Evolutionary conservation across 2,329 filamentous ascomycete species (phyloP), one percentile per base, ranked within the genome.

Genomic region (Emericellopsis cladophorae): DNA sequence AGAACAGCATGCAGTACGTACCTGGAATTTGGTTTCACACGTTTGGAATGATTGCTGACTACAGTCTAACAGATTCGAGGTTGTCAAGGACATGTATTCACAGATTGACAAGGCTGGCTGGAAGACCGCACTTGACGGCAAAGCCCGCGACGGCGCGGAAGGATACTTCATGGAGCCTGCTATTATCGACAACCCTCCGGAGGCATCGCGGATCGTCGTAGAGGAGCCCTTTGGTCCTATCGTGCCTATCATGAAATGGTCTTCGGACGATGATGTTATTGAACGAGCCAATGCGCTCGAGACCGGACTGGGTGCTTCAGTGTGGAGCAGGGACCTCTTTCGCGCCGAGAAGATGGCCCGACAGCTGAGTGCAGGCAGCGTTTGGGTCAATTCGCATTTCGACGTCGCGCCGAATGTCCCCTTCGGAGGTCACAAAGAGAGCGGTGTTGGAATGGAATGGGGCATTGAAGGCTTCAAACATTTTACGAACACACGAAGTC

Each of bases 181-280:
- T n/a, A 72, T 81, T 42, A 65, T 81, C 42, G 68, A 77, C 42
- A 74, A 76, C 49, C 76, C 76, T 2, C 68, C 72, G 0, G 72
- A 78, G 31, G 57, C 68, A 40, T 72, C 73, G 0, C 60, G 65
- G 1, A 68, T 81, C 26, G 73, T 79, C 1, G 56, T 60, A 2
- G 74, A 74, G 47, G 73, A 77, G 51, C 69, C 66, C 0, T 61
- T 61, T 33, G 71, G 37, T 66, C 80, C 80, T 0, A 75, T 84
- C 26, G 65, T 83, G 1, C 79, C 79, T 0, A 58, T 82, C 7
- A 51, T 81, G 42, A 69, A 66, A 16, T 84, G 77, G 76, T 61
- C 61, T 0, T 65, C 71, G 23, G 78, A 84, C 45, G 68, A 68
- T 5, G 76, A 81, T 15, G 73, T 79, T 0, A 58, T 82, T 24